Evolutionary conservation across 495 filamentous ascomycete genomes (phyloP).

Genomic region (Usnea hakonensis): DNA sequence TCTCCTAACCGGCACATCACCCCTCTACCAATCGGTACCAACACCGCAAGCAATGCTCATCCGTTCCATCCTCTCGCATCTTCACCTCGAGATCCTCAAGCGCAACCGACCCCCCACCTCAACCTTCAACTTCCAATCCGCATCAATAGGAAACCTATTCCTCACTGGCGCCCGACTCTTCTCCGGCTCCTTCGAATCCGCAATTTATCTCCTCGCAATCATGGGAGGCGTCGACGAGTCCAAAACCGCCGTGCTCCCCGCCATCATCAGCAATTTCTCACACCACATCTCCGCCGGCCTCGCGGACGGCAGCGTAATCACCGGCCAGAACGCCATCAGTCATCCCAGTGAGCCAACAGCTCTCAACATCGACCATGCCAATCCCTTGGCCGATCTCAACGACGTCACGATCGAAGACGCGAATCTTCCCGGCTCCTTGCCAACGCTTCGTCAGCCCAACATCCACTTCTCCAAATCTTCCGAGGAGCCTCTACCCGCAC

Average conservation of each 20-base stretch:
- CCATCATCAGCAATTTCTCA: constrained; percentile 88
- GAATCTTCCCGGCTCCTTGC: constrained; percentile 77
- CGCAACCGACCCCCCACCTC: constrained; percentile 63
- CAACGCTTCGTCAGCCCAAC: constrained; percentile 67
- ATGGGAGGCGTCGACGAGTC: constrained; percentile 71
- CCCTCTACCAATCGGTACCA: constrained; percentile 66
- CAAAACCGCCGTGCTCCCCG: constrained; percentile 68
- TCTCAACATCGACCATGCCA: constrained; percentile 45
- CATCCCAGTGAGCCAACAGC: constrained; percentile 62
- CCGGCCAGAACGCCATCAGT: constrained; percentile 86
- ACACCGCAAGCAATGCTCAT: constrained; percentile 86
- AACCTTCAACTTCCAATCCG: constrained; percentile 80
- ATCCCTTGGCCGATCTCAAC: not conserved
- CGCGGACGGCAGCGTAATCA: constrained; percentile 67
- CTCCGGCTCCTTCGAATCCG: constrained; percentile 71
- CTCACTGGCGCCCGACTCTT: constrained; percentile 77
- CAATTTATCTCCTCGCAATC: constrained; percentile 71
- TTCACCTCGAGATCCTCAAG: constrained; percentile 90
- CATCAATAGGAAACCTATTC: constrained; percentile 91
- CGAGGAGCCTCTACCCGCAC: constrained; percentile 63
- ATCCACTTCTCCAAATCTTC: constrained; percentile 69
- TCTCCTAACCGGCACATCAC: constrained; percentile 73
- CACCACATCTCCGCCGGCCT: constrained; percentile 87
- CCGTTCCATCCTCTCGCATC: constrained; percentile 75
- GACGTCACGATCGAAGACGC: constrained; percentile 59